A percentile compares a stretch with the other conserved stretches of the same genome.
Conservation (phyloP, 2,329 filamentous ascomycete genomes). For the Dactylellina haptotyla region DNA sequence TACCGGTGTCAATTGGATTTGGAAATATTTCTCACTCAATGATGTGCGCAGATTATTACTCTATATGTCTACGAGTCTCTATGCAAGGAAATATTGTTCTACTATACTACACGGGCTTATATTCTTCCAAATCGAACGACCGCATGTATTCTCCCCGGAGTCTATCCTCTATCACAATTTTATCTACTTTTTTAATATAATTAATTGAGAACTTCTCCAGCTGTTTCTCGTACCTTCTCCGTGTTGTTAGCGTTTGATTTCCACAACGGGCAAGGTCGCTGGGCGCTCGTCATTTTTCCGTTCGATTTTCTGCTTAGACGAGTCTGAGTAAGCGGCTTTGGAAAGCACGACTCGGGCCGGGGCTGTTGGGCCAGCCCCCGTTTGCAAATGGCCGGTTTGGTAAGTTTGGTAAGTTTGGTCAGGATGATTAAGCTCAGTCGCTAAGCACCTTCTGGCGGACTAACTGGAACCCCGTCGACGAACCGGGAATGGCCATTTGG, state of each 20-base stretch:
- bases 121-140: too few species aligned
- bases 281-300: slow-evolving; percentile 6
- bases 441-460: background rate
- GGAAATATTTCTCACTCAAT: too few species aligned
- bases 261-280: background rate
- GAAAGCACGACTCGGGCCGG: background rate
- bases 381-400: background rate
- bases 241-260: slow-evolving; percentile 13
- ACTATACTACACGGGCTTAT: too few species aligned
- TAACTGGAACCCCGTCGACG: slow-evolving; percentile 12
- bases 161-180: too few species aligned
- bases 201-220: too few species aligned
- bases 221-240: too few species aligned
- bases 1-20: too few species aligned
- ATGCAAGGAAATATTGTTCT: too few species aligned
- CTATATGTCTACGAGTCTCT: too few species aligned
- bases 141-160: too few species aligned
- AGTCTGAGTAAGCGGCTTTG: slow-evolving; percentile 45
- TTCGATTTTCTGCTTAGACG: slow-evolving; percentile 33
- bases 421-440: slow-evolving; percentile 46
- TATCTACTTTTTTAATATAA: too few species aligned
- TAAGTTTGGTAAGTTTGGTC: slow-evolving; percentile 22
- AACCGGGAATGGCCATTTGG: slow-evolving; percentile 36
- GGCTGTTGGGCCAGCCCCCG: background rate
- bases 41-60: too few species aligned